Percentiles rank a stretch among this genome's conserved stretches.
phyloP scores from a whole-genome alignment of 208 protist genomes.

The Leishmania aethiopica region DNA sequence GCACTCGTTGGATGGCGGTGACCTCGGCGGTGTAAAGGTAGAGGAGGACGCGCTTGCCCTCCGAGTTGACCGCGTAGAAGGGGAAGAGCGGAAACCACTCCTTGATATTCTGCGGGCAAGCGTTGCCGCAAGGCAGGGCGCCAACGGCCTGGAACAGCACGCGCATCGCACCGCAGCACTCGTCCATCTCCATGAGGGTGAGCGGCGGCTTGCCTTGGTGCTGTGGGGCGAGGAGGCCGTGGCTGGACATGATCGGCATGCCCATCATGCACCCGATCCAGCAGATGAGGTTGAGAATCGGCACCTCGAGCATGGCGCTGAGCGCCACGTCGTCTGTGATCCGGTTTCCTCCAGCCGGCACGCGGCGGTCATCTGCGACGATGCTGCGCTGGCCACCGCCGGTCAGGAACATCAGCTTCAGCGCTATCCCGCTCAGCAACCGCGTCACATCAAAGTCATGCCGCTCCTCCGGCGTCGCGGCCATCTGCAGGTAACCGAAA shows the following conservation, averaged over 20 bases:
- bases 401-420: slow-evolving; percentile 68
- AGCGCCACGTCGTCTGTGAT: slow-evolving; percentile 55
- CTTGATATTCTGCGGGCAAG: slow-evolving; percentile 44
- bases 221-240: slow-evolving; percentile 24
- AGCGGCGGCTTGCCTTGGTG: slow-evolving; percentile 35
- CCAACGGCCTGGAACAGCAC: slow-evolving; percentile 63
- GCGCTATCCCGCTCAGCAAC: slow-evolving; percentile 31
- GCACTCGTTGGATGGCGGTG: slow-evolving; percentile 32
- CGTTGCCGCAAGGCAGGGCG: slow-evolving; percentile 43
- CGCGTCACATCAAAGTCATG: slow-evolving; percentile 36
- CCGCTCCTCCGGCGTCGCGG: slow-evolving; percentile 24
- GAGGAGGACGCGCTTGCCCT: slow-evolving; percentile 58
- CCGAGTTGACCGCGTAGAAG: slow-evolving; percentile 61
- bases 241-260: slow-evolving; percentile 50
- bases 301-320: slow-evolving; percentile 50
- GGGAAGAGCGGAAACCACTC: slow-evolving; percentile 68
- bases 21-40: slow-evolving; percentile 49
- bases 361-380: slow-evolving; percentile 49
- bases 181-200: slow-evolving; percentile 43
- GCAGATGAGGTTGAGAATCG: slow-evolving; percentile 52
- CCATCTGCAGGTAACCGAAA: slow-evolving; percentile 34
- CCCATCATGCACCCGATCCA: slow-evolving; percentile 60
- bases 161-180: slow-evolving; percentile 51
- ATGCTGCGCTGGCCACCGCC: slow-evolving; percentile 66
- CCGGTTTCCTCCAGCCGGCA: slow-evolving; percentile 22